These are phyloP conservation scores for Diplotaxis tenuifolia DNA, from an alignment of 345 rosid genomes.

Conservation along the genomic window DNA sequence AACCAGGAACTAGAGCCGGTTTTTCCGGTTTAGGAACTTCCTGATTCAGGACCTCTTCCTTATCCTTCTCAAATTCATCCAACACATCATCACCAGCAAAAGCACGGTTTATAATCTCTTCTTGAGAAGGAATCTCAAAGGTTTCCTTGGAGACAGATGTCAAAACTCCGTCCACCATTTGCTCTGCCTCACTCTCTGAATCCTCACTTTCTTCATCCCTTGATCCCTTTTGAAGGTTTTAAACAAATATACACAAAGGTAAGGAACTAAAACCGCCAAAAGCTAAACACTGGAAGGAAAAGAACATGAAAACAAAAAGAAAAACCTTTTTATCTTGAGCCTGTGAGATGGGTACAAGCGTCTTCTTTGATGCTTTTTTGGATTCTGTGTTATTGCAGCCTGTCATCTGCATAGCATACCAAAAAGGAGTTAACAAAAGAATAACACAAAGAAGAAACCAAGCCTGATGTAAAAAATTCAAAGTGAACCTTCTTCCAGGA, in stretches of 20 bases:
- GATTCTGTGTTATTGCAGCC: constrained; percentile 38
- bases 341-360: constrained; percentile 27
- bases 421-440: constrained; percentile 4
- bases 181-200: constrained; percentile 55
- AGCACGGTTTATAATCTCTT: constrained; percentile 74
- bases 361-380: constrained; percentile 36
- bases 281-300: no score
- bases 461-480: neutral
- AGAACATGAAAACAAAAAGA: no score
- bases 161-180: constrained; percentile 77
- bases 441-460: neutral
- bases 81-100: constrained; percentile 93
- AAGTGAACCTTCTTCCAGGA: constrained; percentile 67
- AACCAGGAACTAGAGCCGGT: constrained; percentile 75
- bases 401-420: constrained; percentile 47
- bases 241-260: constrained; percentile 8
- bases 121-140: constrained; percentile 84
- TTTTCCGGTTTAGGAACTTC: constrained; percentile 86
- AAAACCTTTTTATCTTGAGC: constrained; percentile 48
- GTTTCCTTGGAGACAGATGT: constrained; percentile 50
- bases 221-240: constrained; percentile 40
- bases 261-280: no score
- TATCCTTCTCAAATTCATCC: constrained; percentile 76
- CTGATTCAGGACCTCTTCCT: constrained; percentile 58
- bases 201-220: constrained; percentile 54